Base-by-base conservation (phyloP, 495 filamentous ascomycete species). In the Poronia punctata region DNA sequence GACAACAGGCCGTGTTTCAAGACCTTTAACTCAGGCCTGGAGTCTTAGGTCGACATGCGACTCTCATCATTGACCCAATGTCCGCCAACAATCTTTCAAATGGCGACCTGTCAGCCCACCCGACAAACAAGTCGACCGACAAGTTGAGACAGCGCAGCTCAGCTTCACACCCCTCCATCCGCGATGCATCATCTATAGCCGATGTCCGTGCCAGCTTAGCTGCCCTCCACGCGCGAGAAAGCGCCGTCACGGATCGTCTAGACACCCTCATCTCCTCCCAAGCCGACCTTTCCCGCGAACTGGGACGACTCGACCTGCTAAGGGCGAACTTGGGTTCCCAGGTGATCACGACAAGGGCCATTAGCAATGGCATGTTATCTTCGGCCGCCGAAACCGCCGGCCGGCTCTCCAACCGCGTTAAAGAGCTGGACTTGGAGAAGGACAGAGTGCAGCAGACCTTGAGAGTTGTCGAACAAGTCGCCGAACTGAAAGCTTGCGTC, bases 401-500 rank as follows among this genome's bases (percentile, higher is more conserved):
- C 12, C 82, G 84, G 37, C 86, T 97, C 49, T 92, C 87, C 10
- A 72, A 72, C 50, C 83, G 88, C 9, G 92, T 98, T 28, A 84
- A 84, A 45, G 70, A 76, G 7, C 76, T 98, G 11, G 92, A 98
- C 55, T 68, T 84, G 10, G 92, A 97, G 63, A 90, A 97, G 64
- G 78, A 82, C 8, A 76, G 86, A 20, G 93, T 97, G 6, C 85
- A 88, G 49, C 80, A 84, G 17, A 97, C 93, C 5, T 65, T 98
- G 34, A 79, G 82, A 24, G 88, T 98, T 16, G 92, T 97, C 3
- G 90, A 96, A 54, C 89, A 95, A 59, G 93, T 98, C 4, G 81
- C 86, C 6, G 92, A 98, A 66, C 82, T 98, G 33, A 96, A 96
- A 61, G 79, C 89, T 5, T 98, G 92, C 54, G 86, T 97, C 27